Evolutionary conservation across 1,284 basidiomycete genomes (phyloP).

Genomic region (Schizophyllum amplum): DNA sequence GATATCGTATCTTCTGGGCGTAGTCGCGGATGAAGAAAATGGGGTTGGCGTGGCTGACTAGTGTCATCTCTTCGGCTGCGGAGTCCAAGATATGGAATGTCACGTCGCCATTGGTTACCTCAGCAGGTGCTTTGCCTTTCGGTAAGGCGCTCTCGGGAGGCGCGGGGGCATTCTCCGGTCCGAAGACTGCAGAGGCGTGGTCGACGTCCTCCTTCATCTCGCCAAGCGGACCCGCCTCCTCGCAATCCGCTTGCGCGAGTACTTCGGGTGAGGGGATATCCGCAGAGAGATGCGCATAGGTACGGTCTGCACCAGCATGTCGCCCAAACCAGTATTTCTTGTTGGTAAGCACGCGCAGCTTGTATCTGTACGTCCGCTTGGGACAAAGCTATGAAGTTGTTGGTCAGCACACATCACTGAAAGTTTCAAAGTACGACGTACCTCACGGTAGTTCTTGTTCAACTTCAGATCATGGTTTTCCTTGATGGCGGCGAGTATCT

Average conservation of each 20-base stretch:
- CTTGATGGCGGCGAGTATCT: neutral
- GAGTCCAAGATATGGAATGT: neutral
- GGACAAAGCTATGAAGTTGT: neutral
- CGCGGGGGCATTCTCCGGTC: neutral
- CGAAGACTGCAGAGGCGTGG: neutral
- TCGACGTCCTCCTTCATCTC: too few species aligned
- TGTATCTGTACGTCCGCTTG: neutral
- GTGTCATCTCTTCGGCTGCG: too few species aligned
- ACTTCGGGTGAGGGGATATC: too few species aligned
- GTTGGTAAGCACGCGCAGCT: neutral
- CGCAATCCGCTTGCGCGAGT: neutral
- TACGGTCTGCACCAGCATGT: neutral
- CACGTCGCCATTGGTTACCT: neutral
- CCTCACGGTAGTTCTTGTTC: neutral
- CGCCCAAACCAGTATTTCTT: neutral
- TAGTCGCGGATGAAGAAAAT: too few species aligned
- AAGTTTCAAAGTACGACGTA: neutral
- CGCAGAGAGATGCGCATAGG: neutral
- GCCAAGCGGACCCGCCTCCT: neutral
- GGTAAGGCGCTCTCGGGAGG: neutral
- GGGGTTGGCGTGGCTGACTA: too few species aligned
- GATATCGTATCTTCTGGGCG: too few species aligned
- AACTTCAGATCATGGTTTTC: neutral
- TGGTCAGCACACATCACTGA: neutral
- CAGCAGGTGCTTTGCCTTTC: neutral